These are phyloP conservation scores for Trichoderma sp. DNA, from an alignment of 2,329 filamentous ascomycete species.

Conservation along the genomic window DNA sequence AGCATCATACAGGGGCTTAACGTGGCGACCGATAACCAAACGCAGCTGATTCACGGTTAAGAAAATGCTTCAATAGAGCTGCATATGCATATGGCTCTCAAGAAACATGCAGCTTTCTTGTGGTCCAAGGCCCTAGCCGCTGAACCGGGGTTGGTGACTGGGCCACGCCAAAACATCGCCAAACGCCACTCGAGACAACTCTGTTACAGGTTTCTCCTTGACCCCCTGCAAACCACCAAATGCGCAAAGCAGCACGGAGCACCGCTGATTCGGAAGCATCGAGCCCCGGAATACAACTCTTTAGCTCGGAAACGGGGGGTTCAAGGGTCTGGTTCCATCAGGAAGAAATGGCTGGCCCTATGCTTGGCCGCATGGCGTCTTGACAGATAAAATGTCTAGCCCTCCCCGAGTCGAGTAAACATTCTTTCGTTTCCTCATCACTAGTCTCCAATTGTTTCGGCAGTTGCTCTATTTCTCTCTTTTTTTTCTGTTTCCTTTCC, in stretches of 20 bases:
- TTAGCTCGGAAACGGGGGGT: constrained; percentile 13
- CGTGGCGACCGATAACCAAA: not conserved
- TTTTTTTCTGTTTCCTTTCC: constrained; percentile 21
- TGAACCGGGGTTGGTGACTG: constrained; percentile 16
- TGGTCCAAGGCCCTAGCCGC: not conserved
- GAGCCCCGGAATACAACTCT: constrained; percentile 17
- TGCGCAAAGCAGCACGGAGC: constrained; percentile 20
- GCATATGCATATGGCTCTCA: not conserved
- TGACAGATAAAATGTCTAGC: constrained; percentile 24
- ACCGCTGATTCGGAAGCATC: constrained; percentile 22
- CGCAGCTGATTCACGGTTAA: not conserved
- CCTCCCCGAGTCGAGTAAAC: constrained; percentile 9
- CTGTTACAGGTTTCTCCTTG: constrained; percentile 32
- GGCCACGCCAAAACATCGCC: constrained; percentile 23
- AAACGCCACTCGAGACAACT: constrained; percentile 36
- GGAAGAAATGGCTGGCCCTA: not conserved
- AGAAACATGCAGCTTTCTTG: constrained; percentile 7
- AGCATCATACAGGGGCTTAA: constrained; percentile 6
- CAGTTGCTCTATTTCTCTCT: constrained; percentile 23
- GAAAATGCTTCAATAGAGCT: not conserved
- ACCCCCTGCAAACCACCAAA: constrained; percentile 15
- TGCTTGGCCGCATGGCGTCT: constrained; percentile 13
- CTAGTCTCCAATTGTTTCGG: constrained; percentile 24
- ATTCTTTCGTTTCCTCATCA: constrained; percentile 20
- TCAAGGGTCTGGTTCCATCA: constrained; percentile 2